phyloP scores from a whole-genome alignment of 1,284 basidiomycete species.

The Thecaphora frezii region DNA sequence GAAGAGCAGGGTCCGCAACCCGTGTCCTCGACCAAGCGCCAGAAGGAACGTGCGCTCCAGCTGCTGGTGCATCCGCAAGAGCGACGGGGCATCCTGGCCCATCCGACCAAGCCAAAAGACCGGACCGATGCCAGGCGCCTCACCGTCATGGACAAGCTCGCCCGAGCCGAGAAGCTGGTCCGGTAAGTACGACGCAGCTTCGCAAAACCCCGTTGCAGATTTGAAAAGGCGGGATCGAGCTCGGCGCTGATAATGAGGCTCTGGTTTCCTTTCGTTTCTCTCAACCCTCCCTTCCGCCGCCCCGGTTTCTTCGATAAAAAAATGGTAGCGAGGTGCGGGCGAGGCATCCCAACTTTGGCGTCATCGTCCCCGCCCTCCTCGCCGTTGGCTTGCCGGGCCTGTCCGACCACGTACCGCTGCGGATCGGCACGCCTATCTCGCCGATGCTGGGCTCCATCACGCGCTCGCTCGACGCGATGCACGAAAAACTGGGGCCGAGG shows the following conservation, averaged over 20 bases:
- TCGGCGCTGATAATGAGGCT: no score
- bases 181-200: no score
- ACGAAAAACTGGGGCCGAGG: slow-evolving; percentile 66
- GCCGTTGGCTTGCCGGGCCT: slow-evolving; percentile 47
- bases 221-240: no score
- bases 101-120: slow-evolving; percentile 56
- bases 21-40: slow-evolving; percentile 3
- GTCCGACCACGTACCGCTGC: slow-evolving; percentile 67
- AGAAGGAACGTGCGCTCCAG: slow-evolving; percentile 17
- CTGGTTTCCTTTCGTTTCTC: no score
- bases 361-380: slow-evolving; percentile 70
- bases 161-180: slow-evolving; percentile 62
- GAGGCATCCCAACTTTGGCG: slow-evolving; percentile 82
- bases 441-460: slow-evolving; percentile 66
- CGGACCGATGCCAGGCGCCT: slow-evolving; percentile 48
- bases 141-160: slow-evolving; percentile 45
- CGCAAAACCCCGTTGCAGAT: no score
- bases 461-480: slow-evolving; percentile 80
- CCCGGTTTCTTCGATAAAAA: no score
- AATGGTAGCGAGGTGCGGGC: slow-evolving; percentile 77
- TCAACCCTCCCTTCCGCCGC: no score
- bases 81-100: slow-evolving; percentile 45
- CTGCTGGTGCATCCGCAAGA: slow-evolving; percentile 27
- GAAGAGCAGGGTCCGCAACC: slow-evolving; percentile 8
- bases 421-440: slow-evolving; percentile 67